phyloP scores from a whole-genome alignment of 2,329 filamentous ascomycete genomes.

The Aspergillus glaucus region DNA sequence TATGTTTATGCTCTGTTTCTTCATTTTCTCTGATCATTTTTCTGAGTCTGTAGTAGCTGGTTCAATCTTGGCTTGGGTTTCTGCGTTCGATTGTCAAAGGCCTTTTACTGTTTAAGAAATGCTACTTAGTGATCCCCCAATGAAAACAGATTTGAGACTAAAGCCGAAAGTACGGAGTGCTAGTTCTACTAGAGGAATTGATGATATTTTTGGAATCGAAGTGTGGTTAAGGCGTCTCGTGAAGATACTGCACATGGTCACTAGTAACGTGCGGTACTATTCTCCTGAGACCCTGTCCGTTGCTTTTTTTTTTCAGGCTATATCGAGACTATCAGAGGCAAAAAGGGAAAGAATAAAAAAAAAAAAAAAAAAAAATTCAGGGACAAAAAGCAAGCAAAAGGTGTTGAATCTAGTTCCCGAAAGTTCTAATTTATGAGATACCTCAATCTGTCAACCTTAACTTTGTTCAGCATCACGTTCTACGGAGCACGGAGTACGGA shows the following conservation, averaged over 20 bases:
- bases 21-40: not conserved
- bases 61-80: conserved; percentile 12
- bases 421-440: not conserved
- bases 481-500: too few relatives aligned
- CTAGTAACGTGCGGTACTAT: not conserved
- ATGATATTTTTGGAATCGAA: not conserved
- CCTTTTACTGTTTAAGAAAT: conserved; percentile 1
- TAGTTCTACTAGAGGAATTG: not conserved
- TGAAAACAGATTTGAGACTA: not conserved
- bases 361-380: not conserved
- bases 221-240: not conserved
- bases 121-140: not conserved
- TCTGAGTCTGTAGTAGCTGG: conserved; percentile 9
- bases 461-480: not conserved
- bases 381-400: not conserved
- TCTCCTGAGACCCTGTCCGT: not conserved
- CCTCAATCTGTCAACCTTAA: not conserved
- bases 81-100: conserved; percentile 7
- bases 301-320: conserved; percentile 1
- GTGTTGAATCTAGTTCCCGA: not conserved
- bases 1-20: too few relatives aligned
- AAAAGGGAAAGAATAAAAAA: not conserved
- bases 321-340: not conserved
- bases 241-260: too few relatives aligned
- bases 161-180: not conserved